Percentiles rank a stretch among this genome's conserved stretches.
These are phyloP conservation scores for Neohortaea acidophila DNA, from an alignment of 495 filamentous ascomycete genomes.

Conservation along the genomic window DNA sequence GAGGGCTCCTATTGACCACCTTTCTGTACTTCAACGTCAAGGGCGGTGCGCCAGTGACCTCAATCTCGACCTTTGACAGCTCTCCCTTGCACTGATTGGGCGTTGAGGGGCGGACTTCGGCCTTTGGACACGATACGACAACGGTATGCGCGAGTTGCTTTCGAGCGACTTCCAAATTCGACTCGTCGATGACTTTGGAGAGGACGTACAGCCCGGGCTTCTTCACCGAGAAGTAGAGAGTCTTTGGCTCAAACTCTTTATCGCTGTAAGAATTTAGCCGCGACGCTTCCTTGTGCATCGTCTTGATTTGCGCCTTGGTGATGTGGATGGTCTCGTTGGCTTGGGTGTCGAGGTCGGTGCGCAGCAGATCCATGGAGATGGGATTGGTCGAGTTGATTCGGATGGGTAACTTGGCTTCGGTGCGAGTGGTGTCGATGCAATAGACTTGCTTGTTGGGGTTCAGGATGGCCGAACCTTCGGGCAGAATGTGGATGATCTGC, in stretches of 20 bases:
- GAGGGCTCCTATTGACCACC: slow-evolving; percentile 57
- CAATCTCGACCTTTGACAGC: slow-evolving; percentile 64
- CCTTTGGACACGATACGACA: slow-evolving; percentile 70
- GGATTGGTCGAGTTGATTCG: slow-evolving; percentile 86
- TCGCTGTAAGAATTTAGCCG: slow-evolving; percentile 35
- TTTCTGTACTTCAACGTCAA: slow-evolving; percentile 82
- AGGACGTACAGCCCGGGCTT: slow-evolving; percentile 78
- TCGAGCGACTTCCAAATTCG: slow-evolving; percentile 78
- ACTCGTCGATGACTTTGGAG: slow-evolving; percentile 72
- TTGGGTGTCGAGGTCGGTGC: slow-evolving; percentile 67
- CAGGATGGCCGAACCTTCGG: slow-evolving; percentile 82
- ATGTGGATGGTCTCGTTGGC: slow-evolving; percentile 64
- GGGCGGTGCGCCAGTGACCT: slow-evolving; percentile 81
- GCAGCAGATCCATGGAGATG: slow-evolving; percentile 66
- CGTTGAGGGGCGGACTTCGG: slow-evolving; percentile 46
- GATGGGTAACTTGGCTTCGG: slow-evolving; percentile 57
- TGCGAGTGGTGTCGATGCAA: slow-evolving; percentile 53
- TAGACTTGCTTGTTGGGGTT: slow-evolving; percentile 65
- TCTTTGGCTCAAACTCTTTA: slow-evolving; percentile 21
- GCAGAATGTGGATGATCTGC: slow-evolving; percentile 90
- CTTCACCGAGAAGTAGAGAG: slow-evolving; percentile 50
- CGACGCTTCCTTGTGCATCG: slow-evolving; percentile 45
- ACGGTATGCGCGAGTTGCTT: slow-evolving; percentile 50
- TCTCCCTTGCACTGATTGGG: slow-evolving; percentile 66
- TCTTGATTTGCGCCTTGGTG: slow-evolving; percentile 51